Base-by-base conservation (phyloP, 2,329 filamentous ascomycete genomes). In the Xylariaceae sp. region DNA sequence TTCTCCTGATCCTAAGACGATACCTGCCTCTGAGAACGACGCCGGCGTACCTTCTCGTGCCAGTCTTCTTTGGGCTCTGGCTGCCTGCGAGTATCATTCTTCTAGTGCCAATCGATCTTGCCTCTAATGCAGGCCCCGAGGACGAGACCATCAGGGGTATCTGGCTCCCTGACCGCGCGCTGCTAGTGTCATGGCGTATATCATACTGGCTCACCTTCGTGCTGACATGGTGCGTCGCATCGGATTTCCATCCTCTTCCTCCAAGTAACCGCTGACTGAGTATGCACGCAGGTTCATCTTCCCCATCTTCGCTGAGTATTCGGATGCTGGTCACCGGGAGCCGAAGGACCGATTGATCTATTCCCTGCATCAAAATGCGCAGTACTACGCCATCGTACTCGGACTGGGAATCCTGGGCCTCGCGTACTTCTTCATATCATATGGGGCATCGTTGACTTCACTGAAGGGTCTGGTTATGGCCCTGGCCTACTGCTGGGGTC, bases 181-280 rank as follows among this genome's bases (percentile, higher is more conserved):
- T 97, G 53, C 79, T 95, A 69, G 90, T 97, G 23, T 88, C 88
- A 59, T 99, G 94, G 94, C 85, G 93, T 71, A 93, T 99, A 65
- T 88, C 89, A 17, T 99, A 99, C 76, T 99, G 94, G 94, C 80
- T 99, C 57, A 97, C 93, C 0, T 99, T 99, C 76, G 86, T 87
- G 54, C 77, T 99, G 70, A 97, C 93, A 58, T 99, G 94, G 94
- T 93, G 47, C 45, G 62, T 59, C 51, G 57, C 55, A 35, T 61
- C 49, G 10, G 10, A 4, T 5, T 15, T 53, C 4, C 4, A 10
- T 47, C 10, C 9, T 23, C 6, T 51, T n/a, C 13, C 17, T 35
- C n/a, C 8, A 42, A 18, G 3, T 18, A 17, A 44, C 7, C 47
- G 23, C 63, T 71, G n/a, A 71, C 51, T 50, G 15, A 5, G 42